Base-by-base conservation (phyloP, 176 grass and related monocot genomes). In the Hordeum marinum region DNA sequence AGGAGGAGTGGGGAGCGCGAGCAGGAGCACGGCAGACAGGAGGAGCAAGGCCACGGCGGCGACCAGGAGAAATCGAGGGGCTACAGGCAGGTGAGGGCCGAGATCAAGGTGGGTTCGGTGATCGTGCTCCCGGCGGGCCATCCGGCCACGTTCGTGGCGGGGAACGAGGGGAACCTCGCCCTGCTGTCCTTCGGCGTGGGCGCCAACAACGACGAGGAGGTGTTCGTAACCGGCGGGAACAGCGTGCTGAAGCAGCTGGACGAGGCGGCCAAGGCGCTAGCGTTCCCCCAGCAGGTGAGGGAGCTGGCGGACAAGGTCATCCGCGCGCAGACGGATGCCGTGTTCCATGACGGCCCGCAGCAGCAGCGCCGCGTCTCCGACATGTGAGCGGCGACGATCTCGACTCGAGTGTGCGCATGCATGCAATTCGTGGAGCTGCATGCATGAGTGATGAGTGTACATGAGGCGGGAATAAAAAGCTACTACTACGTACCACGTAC, bases 231-330 rank as follows among this genome's bases (percentile, higher is more conserved):
- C 0, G 84, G 91, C 14, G 71, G 14, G 54, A 96, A 89, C 82
- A 81, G 92, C 82, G 34, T 78, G 69, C 72, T 96, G 77, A 87
- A 35, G 74, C 75, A 87, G 64, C 73, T 95, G 60, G 94, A 92
- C 39, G 83, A 8, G 0, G 5, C 70, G 46, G 79, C 79, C 35
- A 87, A 87, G 46, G 11, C 9, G 61, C 45, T 87, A 12, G 45
- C 27, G 72, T 87, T 83, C 86, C 72, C 50, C 9, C 63, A 40
- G 0, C 25, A 72, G 5, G 84, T 20, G 41, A 72, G 66, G 68
- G 67, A 90, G 42, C 91, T 87, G 61, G 94, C 87, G 52, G 91
- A 96, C 46, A 86, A 42, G 40, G 74, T 93, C 37, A 23, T 96
- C 11, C 80, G 81, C 18, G 89, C 94, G 18, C 89, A 93, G 80